A percentile compares a stretch with the other conserved stretches of the same genome.
phyloP scores from a whole-genome alignment of 2,329 filamentous ascomycete genomes.

The Diaporthe sp. region DNA sequence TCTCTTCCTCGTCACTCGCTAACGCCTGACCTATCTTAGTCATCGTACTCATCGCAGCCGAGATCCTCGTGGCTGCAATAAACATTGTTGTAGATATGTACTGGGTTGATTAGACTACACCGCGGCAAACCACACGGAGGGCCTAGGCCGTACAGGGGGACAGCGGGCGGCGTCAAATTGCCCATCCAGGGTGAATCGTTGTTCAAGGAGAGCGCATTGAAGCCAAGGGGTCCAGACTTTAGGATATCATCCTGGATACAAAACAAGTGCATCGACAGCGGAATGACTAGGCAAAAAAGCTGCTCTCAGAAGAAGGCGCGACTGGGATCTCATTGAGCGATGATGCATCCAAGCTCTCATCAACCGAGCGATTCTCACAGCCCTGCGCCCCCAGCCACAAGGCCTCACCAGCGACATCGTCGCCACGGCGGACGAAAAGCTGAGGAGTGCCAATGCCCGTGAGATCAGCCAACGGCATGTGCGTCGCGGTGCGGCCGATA shows the following conservation, averaged over 20 bases:
- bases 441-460: not conserved
- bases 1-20: constrained; percentile 14
- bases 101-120: constrained; percentile 54
- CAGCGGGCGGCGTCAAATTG: not conserved
- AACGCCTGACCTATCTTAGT: constrained; percentile 63
- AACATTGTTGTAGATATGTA: constrained; percentile 97
- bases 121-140: not conserved
- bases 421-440: not conserved
- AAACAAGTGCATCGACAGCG: not conserved
- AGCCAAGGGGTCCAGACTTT: not conserved
- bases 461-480: not conserved
- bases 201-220: not conserved
- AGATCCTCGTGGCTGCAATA: constrained; percentile 91
- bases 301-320: not conserved
- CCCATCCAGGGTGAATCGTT: not conserved
- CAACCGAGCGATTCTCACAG: not conserved
- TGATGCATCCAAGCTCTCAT: not conserved
- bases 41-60: constrained; percentile 94
- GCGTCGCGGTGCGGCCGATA: not conserved
- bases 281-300: not conserved
- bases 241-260: not conserved
- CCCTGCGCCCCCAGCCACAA: not conserved
- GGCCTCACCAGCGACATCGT: not conserved
- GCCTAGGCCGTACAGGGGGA: not conserved
- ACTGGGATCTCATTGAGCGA: not conserved